Base-by-base conservation (phyloP, 352 stramenopile species). In the Pythium catenulatum region DNA sequence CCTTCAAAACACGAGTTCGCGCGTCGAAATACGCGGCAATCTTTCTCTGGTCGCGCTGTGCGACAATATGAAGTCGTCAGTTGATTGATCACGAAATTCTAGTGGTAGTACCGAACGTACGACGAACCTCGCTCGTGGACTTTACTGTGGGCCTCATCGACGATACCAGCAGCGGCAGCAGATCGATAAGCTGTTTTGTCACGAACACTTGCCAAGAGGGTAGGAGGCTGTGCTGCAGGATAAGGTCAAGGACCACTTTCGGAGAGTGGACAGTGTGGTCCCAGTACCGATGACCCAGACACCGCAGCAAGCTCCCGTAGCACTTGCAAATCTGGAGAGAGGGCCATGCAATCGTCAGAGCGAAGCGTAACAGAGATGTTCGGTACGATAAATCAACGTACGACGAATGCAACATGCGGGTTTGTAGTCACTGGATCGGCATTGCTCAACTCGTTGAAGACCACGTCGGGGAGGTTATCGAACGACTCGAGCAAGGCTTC, bases 401-500 rank as follows among this genome's bases (percentile, higher is more conserved):
- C 95, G 83, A 98, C 92, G 50, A 98, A 93, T 6, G 94, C 95
- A 82, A 97, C 87, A 54, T 95, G 87, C 36, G 96, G 94, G 56
- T 97, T 96, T 65, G 87, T 94, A n/a, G 85, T 90, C 25, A 80
- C 74, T 8, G 94, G 92, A 37, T 96, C 94, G 17, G 94, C 94
- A 59, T 96, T 92, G 58, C 97, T 93, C 6, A 98, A 81, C 89
- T 95, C 96, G 37, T 97, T 97, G 68, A 98, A 97, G 3, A 97
- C 95, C 23, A 98, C 50, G 52, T 97, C 95, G 1, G 95, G 95
- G n/a, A 98, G 90, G 58, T 96, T 98, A 74, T 98, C 94, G 72
- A 97, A 98, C n/a, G 94, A 95, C 45, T 97, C 94, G 37, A 98
- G 84, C 83, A 98, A 90, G 25, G 89, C 84, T 87, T 97, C 95